Evolutionary conservation across 1,139 yeast genomes (phyloP).

Genomic region (Candida dubliniensis): DNA sequence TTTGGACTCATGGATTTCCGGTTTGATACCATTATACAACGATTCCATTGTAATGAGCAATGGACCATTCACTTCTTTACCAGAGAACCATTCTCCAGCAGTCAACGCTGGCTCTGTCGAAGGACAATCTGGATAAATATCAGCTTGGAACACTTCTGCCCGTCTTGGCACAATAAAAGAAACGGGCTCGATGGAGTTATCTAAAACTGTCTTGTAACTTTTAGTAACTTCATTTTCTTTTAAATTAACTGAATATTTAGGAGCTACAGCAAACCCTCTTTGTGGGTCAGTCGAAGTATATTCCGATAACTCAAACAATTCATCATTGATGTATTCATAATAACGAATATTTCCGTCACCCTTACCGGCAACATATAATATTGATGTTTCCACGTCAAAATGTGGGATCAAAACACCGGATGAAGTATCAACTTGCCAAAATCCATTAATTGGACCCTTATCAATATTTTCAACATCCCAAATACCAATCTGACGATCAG

Average conservation of each 20-base stretch:
- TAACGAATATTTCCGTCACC: constrained; percentile 98
- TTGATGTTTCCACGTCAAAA: constrained; percentile 76
- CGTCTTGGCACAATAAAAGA: constrained; percentile 92
- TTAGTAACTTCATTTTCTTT: constrained; percentile 81
- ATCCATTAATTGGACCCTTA: constrained; percentile 86
- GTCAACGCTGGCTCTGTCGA: constrained; percentile 74
- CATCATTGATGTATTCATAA: constrained; percentile 82
- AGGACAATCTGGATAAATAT: constrained; percentile 90
- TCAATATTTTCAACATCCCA: constrained; percentile 81
- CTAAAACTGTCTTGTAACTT: constrained; percentile 82
- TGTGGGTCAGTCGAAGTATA: constrained; percentile 89
- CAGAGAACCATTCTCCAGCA: constrained; percentile 77
- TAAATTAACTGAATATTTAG: constrained; percentile 76
- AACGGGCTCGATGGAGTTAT: constrained; percentile 79
- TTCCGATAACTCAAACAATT: constrained; percentile 78
- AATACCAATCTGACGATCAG: constrained; percentile 92
- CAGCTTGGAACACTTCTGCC: constrained; percentile 88
- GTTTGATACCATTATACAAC: constrained; percentile 72
- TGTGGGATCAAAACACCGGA: constrained; percentile 93
- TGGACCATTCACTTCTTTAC: constrained; percentile 83
- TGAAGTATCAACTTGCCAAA: constrained; percentile 79
- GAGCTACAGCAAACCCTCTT: constrained; percentile 91
- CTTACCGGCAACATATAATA: constrained; percentile 89
- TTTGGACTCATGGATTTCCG: constrained; percentile 37
- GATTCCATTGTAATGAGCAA: constrained; percentile 73